Evolutionary conservation across 1,139 yeast species (phyloP).

Genomic region (Lodderomyces metapsilosis): DNA sequence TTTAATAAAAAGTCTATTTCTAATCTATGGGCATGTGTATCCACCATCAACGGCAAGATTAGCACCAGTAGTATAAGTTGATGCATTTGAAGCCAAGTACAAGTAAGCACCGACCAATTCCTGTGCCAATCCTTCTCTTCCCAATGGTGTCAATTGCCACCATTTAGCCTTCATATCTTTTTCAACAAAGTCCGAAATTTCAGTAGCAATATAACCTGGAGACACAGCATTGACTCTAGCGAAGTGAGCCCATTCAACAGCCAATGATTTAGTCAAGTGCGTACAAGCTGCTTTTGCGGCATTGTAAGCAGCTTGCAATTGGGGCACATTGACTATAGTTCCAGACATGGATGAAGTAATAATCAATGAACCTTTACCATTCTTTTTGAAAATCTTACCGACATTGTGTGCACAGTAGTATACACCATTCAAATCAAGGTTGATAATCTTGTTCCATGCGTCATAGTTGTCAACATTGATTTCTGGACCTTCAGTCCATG

Average conservation of each 20-base stretch:
- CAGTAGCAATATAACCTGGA: slow-evolving; percentile 73
- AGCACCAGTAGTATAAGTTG: slow-evolving; percentile 80
- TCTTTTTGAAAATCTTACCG: slow-evolving; percentile 68
- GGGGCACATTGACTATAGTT: slow-evolving; percentile 78
- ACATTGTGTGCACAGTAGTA: slow-evolving; percentile 70
- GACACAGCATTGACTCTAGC: slow-evolving; percentile 76
- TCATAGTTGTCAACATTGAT: slow-evolving; percentile 49
- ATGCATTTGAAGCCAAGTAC: slow-evolving; percentile 78
- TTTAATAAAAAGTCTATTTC: background rate
- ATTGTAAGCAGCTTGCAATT: slow-evolving; percentile 81
- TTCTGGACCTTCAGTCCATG: slow-evolving; percentile 76
- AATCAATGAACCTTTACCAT: slow-evolving; percentile 69
- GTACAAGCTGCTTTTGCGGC: slow-evolving; percentile 85
- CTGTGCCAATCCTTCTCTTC: slow-evolving; percentile 74
- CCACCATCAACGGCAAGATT: slow-evolving; percentile 89
- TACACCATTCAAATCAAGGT: slow-evolving; percentile 72
- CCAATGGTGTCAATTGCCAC: slow-evolving; percentile 63
- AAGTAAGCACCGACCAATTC: slow-evolving; percentile 84
- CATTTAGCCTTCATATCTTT: slow-evolving; percentile 29
- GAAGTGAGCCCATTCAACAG: slow-evolving; percentile 81
- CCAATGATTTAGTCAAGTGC: slow-evolving; percentile 74
- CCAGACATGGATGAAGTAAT: slow-evolving; percentile 88
- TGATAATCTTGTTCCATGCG: slow-evolving; percentile 63
- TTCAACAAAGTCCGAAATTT: slow-evolving; percentile 48
- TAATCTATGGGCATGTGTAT: slow-evolving; percentile 45